These are phyloP conservation scores for Fusarium marasasianum DNA, from an alignment of 2,329 filamentous ascomycete species.

Conservation along the genomic window DNA sequence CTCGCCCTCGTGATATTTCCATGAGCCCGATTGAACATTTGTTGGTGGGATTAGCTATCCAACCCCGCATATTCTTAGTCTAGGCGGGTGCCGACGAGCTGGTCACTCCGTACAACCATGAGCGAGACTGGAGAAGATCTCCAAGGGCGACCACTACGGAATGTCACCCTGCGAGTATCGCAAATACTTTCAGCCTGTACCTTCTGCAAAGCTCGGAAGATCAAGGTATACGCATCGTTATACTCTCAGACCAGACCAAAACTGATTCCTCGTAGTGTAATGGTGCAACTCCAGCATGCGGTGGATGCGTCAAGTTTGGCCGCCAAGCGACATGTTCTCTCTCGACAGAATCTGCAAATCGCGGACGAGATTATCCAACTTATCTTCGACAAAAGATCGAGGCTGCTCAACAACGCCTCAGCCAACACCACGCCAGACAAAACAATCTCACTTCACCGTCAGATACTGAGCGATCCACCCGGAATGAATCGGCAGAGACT, in stretches of 20 bases:
- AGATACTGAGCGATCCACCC: not conserved
- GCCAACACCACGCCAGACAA: not conserved
- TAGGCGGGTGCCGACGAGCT: not conserved
- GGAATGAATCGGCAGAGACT: not conserved
- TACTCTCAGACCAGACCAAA: accelerated
- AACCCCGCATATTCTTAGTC: accelerated
- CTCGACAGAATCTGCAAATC: not conserved
- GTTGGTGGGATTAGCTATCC: not conserved
- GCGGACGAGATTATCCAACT: not conserved
- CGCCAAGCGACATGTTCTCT: not conserved
- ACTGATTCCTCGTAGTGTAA: not conserved
- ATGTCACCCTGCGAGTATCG: not conserved
- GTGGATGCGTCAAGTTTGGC: not conserved
- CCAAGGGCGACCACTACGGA: not conserved
- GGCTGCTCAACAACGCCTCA: not conserved
- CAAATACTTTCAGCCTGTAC: slow-evolving; percentile 3
- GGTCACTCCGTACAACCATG: not conserved
- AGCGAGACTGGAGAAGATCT: not conserved
- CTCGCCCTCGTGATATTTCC: not conserved
- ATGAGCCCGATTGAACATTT: not conserved
- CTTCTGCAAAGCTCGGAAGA: slow-evolving; percentile 10
- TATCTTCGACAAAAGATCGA: slow-evolving; percentile 3
- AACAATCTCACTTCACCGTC: not conserved
- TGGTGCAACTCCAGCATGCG: not conserved
- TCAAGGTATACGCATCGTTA: not conserved